Evolutionary conservation across 306 rosid genomes (phyloP), one percentile per base, ranked within the genome.

Genomic region (Dryas drummondii): DNA sequence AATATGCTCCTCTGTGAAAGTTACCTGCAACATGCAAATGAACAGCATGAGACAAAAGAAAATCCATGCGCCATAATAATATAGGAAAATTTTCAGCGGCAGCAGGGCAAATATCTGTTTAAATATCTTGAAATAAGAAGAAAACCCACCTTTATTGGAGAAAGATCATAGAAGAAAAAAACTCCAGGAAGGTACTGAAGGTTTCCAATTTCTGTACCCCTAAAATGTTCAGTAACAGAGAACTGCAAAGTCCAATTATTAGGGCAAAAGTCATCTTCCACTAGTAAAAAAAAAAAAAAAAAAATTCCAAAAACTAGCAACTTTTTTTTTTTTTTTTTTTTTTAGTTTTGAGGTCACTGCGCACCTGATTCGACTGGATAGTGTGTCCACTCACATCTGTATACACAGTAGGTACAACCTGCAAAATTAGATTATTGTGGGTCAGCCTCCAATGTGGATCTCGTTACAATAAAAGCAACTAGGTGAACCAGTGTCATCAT

Each of bases 321-420:
- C 13, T 19, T 12, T 19, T 5, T 19, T 12, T 19, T 6, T n/a
- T 59, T 26, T 9, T 27, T 2, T 46, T 27, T 5, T 59, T 15
- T 49, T 15, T 9, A 45, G 3, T 66, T 32, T 54, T 19, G 67
- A 77, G 74, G 72, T 73, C 15, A 52, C 68, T 52, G 41, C 81
- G 27, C 81, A 96, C 99, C 98, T 96, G 98, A 84, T 96, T 96
- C 63, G 97, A 87, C 81, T 92, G 99, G 79, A 96, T 96, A 15
- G 96, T 77, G 73, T 96, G 85, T 27, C 99, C 99, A 59, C 81
- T 87, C 75, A 90, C 84, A 48, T 87, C 93, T 66, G 96, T 87
- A 88, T 90, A 96, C 49, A 92, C 97, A 50, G 97, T 92, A 44
- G 99, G 96, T 77, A 96, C 98, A 84, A 96, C 98, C 99, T 96